Base-by-base conservation (phyloP, 768 basidiomycete genomes). In the Sistotremastrum suecicum region DNA sequence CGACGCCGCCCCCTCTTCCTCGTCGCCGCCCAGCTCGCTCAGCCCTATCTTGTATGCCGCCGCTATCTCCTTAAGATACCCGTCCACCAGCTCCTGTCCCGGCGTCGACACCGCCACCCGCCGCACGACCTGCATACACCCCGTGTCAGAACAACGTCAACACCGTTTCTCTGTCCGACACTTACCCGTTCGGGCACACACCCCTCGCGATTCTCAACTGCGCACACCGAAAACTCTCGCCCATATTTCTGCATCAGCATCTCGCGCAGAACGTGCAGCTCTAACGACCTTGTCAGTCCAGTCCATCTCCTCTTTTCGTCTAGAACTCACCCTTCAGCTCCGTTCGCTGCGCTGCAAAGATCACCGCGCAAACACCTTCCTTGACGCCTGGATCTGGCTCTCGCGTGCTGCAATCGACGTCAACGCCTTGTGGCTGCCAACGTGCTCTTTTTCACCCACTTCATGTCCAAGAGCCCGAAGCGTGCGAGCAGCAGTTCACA, bases 211-310 rank as follows among this genome's bases (percentile, higher is more conserved):
- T 94, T 91, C 60, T 91, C 86, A 72, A 90, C 85, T 2, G 85
- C 79, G n/a, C 75, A 73, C 11, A 80, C 53, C 10, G 91, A 77
- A 60, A 87, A 98, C 41, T 91, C 88, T 20, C 94, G 78, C 11
- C 94, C 91, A 58, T 80, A 95, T 65, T 95, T 95, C 60, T 91
- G 86, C 83, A 92, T 86, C 48, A 99, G 72, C 59, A 97, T 76
- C 60, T 98, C 92, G 45, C 95, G 80, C 43, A 97, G 63, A 35
- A 89, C 67, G 52, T 95, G 87, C 36, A 99, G 72, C 59, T 97
- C 91, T 90, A 51, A 6, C 39, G 20, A 2, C 20, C 20, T 20
- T 1, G 20, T 20, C 20, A 20, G 20, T 20, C 20, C 20, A 20
- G 20, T 20, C 20, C 20, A 20, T 20, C 20, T 20, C 20, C 20